Evolutionary conservation across 2,329 filamentous ascomycete genomes (phyloP).

Genomic region (Raffaelea ambrosiae): DNA sequence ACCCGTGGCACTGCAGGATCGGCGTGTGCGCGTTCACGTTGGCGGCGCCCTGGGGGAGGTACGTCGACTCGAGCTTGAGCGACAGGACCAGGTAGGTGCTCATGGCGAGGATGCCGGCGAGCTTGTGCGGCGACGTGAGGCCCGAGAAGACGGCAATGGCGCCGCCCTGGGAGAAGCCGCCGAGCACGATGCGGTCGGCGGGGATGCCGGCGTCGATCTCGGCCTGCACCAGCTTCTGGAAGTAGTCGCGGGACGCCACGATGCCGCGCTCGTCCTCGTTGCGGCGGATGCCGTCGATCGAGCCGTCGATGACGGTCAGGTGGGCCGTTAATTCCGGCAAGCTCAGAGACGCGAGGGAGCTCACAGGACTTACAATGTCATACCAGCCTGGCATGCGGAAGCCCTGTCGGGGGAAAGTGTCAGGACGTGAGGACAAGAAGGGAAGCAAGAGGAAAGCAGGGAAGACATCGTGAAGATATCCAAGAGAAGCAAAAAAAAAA

Average conservation of each 20-base stretch:
- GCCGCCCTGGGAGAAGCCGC: conserved; percentile 79
- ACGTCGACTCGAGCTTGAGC: conserved; percentile 30
- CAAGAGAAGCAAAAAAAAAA: too few species aligned
- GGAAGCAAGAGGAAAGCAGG: background rate
- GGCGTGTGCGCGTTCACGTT: conserved; percentile 61
- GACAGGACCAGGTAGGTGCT: conserved; percentile 71
- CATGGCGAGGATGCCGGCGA: conserved; percentile 82
- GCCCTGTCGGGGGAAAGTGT: conserved; percentile 31
- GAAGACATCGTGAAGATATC: too few species aligned
- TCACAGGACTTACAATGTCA: conserved; percentile 53
- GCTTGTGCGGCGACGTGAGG: conserved; percentile 60
- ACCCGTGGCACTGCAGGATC: conserved; percentile 86
- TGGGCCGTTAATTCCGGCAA: background rate
- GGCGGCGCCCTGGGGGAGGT: conserved; percentile 27
- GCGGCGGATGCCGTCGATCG: conserved; percentile 17
- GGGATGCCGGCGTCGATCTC: conserved; percentile 78
- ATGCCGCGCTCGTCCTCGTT: conserved; percentile 61
- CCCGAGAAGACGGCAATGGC: conserved; percentile 79
- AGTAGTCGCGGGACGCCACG: conserved; percentile 60
- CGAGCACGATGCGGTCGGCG: conserved; percentile 74
- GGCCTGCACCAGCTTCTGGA: conserved; percentile 69
- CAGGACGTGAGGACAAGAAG: background rate
- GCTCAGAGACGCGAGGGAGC: background rate
- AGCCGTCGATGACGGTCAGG: background rate
- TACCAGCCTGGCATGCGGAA: conserved; percentile 84